Evolutionary conservation across 768 basidiomycete genomes (phyloP), one percentile per base, ranked within the genome.

Genomic region (Tricholoma sp.): DNA sequence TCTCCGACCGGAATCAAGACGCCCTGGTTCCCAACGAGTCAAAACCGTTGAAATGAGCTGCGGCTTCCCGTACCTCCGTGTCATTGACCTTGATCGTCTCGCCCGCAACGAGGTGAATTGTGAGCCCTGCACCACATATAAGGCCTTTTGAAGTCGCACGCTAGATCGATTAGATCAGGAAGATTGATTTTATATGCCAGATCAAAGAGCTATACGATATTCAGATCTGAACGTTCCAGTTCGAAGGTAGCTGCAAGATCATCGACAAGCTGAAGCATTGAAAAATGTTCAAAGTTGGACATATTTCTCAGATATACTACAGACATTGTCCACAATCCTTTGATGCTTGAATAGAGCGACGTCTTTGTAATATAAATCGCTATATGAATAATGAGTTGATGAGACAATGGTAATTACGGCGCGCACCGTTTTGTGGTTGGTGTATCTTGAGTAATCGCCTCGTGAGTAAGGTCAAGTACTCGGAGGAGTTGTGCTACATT

Each of bases 101-200:
- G 3, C 87, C 89, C 28, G 75, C 73, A 15, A 72, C 60, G 12
- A 95, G 74, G 49, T 77, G 72, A 8, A 96, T 80, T 0, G 61
- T 67, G 13, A 95, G 67, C 11, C 80, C 79, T 9, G 79, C 75
- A 2, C 94, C 91, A 53, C 84, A 86, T 41, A 97, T 74, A 17
- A 98, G 81, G 0, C 96, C 96, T 70, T 98, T 98, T 0, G 91
- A 82, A 0, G 93, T 83, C 1, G 95, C 94, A 37, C 91, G 82
- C 94, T 97, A 61, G 29, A 18, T 53, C 29, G 24, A 20, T 6
- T 15, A 29, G 31, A n/a, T 55, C 41, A 54, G 37, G 28, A 10
- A 31, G 20, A 37, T 61, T 42, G 17, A 37, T 53, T 53, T 33
- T 17, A 59, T 50, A 47, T 49, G 49, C 2, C 45, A 45, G 47